Evolutionary conservation across 305 asterid genomes (phyloP).

Genomic region (Salvia sclarea): DNA sequence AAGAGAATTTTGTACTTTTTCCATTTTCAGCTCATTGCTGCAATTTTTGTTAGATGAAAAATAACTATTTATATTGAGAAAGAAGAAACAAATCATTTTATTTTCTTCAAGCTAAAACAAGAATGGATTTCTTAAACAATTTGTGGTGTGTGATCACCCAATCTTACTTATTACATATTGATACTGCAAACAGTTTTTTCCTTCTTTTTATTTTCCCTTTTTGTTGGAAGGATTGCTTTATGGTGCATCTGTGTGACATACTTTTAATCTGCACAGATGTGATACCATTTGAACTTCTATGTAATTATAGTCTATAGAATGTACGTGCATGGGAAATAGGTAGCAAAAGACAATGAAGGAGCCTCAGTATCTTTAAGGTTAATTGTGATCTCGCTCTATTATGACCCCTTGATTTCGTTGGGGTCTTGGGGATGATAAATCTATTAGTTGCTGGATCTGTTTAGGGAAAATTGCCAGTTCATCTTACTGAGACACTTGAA

Average conservation of each 20-base stretch:
- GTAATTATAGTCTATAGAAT: not conserved
- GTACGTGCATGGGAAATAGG: constrained; percentile 9
- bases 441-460: not conserved
- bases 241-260: constrained; percentile 10
- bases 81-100: not conserved
- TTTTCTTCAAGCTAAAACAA: constrained; percentile 4
- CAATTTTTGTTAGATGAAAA: constrained; percentile 29
- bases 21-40: constrained; percentile 34
- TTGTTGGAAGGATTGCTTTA: not conserved
- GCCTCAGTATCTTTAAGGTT: constrained; percentile 4
- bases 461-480: not conserved
- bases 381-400: not conserved
- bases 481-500: not conserved
- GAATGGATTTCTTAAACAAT: not conserved
- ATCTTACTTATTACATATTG: constrained; percentile 4
- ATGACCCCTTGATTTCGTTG: not conserved
- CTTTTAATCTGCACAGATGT: not conserved
- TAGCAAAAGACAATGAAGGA: not conserved
- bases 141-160: constrained; percentile 6
- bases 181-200: not conserved
- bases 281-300: constrained; percentile 5
- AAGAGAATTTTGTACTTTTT: constrained; percentile 34
- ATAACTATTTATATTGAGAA: constrained; percentile 19
- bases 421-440: constrained; percentile 2
- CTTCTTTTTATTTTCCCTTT: not conserved